Percentiles rank a stretch among this genome's conserved stretches.
Conservation (phyloP, 495 filamentous ascomycete genomes). For the Parathielavia hyrcaniae region DNA sequence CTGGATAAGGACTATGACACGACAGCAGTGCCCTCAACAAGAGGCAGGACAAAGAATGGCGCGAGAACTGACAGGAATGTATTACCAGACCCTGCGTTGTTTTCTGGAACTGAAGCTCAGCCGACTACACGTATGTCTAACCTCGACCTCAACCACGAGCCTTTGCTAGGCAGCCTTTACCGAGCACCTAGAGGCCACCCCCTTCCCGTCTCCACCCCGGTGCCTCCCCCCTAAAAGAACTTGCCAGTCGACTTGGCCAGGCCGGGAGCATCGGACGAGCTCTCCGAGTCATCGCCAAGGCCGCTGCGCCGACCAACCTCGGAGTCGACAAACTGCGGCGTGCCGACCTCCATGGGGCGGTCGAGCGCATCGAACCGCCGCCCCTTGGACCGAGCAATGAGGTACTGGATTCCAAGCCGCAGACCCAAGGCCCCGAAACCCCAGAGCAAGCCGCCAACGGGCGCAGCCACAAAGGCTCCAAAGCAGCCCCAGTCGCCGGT, state of each 20-base stretch:
- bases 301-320: constrained; percentile 22
- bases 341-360: constrained; percentile 34
- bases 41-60: too few species aligned
- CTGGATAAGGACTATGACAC: too few species aligned
- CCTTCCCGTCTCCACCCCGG: neutral
- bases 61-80: too few species aligned
- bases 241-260: constrained; percentile 44
- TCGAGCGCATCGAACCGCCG: constrained; percentile 59
- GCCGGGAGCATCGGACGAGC: constrained; percentile 26
- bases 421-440: constrained; percentile 52
- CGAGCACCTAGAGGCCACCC: neutral
- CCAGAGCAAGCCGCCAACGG: constrained; percentile 65
- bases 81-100: too few species aligned
- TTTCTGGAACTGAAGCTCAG: too few species aligned
- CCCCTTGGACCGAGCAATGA: constrained; percentile 47
- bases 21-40: too few species aligned
- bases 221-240: constrained; percentile 37
- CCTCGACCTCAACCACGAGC: too few species aligned
- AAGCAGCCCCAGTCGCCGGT: constrained; percentile 67
- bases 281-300: constrained; percentile 25
- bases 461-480: constrained; percentile 72
- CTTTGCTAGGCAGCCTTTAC: too few species aligned
- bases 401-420: constrained; percentile 49
- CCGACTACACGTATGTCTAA: too few species aligned
- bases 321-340: constrained; percentile 14